A percentile compares a stretch with the other conserved stretches of the same genome.
Conservation (phyloP, 257 asterid species). For the Rubia yunnanensis region DNA sequence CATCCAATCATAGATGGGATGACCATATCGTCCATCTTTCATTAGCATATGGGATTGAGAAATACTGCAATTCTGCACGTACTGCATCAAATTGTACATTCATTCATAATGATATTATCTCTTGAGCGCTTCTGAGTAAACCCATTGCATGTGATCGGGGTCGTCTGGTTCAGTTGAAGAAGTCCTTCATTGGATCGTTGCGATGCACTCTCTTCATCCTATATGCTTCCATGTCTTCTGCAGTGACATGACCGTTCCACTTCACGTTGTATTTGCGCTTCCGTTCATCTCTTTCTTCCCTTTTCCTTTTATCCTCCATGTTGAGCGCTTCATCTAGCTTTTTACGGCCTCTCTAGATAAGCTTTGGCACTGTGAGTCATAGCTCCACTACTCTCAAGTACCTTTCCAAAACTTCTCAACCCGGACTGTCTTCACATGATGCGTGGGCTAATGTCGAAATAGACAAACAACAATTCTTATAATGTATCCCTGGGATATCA, state of each 20-base stretch:
- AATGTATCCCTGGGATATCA: too few relatives aligned
- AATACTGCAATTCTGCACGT: too few relatives aligned
- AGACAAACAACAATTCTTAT: too few relatives aligned
- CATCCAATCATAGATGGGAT: too few relatives aligned
- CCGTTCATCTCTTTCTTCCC: slow-evolving; percentile 82
- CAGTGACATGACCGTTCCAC: slow-evolving; percentile 86
- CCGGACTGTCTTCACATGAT: slow-evolving; percentile 60
- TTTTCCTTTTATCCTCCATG: slow-evolving; percentile 78
- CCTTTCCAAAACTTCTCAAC: slow-evolving; percentile 84
- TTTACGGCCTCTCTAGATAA: slow-evolving; percentile 83
- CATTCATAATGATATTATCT: too few relatives aligned
- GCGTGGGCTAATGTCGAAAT: too few relatives aligned
- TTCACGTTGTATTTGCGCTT: slow-evolving; percentile 83
- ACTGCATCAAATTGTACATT: too few relatives aligned
- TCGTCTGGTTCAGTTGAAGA: slow-evolving; percentile 21
- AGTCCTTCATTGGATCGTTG: slow-evolving; percentile 83
- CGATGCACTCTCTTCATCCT: slow-evolving; percentile 75
- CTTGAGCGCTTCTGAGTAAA: neutral
- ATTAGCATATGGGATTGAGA: neutral
- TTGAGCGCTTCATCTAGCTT: slow-evolving; percentile 59
- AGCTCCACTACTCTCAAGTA: slow-evolving; percentile 93
- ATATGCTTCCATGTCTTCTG: slow-evolving; percentile 77
- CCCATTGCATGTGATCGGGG: neutral
- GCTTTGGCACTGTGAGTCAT: slow-evolving; percentile 61
- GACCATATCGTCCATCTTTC: neutral